Evolutionary conservation across 78 protist species (phyloP), one percentile per base, ranked within the genome.

Genomic region (Dictyostelium discoideum): DNA sequence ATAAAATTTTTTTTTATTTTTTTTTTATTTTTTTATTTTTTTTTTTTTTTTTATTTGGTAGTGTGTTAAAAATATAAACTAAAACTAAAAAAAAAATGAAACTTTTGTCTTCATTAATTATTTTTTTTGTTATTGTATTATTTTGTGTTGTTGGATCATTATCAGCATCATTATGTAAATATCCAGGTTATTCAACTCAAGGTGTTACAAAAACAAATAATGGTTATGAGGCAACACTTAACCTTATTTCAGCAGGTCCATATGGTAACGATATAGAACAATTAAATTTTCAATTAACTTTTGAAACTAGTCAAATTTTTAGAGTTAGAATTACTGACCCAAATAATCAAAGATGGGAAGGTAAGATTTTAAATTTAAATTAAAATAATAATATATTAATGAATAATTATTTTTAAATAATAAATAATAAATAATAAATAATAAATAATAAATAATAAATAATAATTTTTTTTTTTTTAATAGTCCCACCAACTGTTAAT

Each of bases 321-420:
- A 87, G 82, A 79, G 50, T 97, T 39, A 85, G 42, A 57, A 95
- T 97, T 22, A 13, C 22, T 26, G 98, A 97, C 78, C 72, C 96
- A 32, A 26, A n/a, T 8, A 83, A 63, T 24, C 48, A 60, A 32
- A 83, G 97, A 29, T 92, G 82, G 87, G 97, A 95, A 63, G 85
- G 84, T 87, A 78, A 48, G 80, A 39, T 39, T 39, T 39, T 60
- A 63, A 29, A 50, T 32, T 76, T 14, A 40, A 20, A 18, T 22
- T n/a, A n/a, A n/a, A 20, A 42, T 39, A n/a, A 37, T 16, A 40
- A 42, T 42, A 13, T 40, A 78, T n/a, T 78, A 26, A 67, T 24
- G 24, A n/a, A 22, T 22, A n/a, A n/a, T n/a, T n/a, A n/a, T n/a
- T n/a, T n/a, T n/a, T n/a, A 18, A 60, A 60, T 8, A 67, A 69